These are phyloP conservation scores for Synchytrium microbalum DNA, from an alignment of 371 early-diverging fungal species.

Conservation along the genomic window DNA sequence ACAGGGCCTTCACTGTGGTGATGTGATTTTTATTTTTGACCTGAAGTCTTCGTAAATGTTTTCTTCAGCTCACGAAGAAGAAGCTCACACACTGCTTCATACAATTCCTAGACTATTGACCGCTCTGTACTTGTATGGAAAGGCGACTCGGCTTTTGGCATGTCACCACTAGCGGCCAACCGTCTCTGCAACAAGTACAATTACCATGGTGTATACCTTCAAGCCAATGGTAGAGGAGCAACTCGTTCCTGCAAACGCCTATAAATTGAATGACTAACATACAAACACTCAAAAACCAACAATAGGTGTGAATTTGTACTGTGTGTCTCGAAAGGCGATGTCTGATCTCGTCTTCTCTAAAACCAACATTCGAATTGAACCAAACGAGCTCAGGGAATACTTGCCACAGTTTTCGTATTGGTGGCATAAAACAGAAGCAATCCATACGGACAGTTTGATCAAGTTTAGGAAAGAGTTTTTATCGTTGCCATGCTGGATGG, in stretches of 20 bases:
- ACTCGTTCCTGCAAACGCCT: no score
- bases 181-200: background rate
- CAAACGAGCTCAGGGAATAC: background rate
- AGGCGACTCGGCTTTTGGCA: background rate
- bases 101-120: no score
- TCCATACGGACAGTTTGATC: background rate
- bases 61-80: no score
- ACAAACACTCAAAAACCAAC: no score
- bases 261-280: no score
- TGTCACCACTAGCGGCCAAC: background rate
- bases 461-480: background rate
- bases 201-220: no score
- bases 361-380: background rate
- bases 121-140: background rate
- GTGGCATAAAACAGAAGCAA: background rate
- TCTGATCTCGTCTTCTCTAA: background rate
- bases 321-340: background rate
- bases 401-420: background rate
- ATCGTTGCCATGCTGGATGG: background rate
- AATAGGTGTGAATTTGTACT: background rate
- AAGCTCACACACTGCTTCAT: no score
- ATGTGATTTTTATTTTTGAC: no score
- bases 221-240: no score
- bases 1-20: no score
- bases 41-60: no score